These are phyloP conservation scores for Aquilaria agallochum DNA, from an alignment of 441 rosid genomes.

Conservation along the genomic window DNA sequence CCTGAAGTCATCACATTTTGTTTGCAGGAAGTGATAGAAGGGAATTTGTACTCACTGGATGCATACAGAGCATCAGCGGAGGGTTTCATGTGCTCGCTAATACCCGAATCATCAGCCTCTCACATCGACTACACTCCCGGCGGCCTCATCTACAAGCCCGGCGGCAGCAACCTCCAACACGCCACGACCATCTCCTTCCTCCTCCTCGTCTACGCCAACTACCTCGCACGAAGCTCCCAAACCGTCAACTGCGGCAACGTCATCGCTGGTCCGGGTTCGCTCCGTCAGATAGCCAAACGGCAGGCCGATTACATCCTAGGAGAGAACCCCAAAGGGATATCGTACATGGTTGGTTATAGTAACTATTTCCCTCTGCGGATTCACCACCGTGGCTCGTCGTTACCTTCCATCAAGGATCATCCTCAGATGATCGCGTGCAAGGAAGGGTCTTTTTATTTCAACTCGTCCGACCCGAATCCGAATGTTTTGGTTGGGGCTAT, in stretches of 20 bases:
- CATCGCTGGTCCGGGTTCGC: slow-evolving; percentile 42
- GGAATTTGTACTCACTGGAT: slow-evolving; percentile 46
- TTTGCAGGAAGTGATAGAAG: slow-evolving; percentile 67
- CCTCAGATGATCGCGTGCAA: slow-evolving; percentile 61
- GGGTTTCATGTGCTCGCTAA: slow-evolving; percentile 88
- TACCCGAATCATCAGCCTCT: slow-evolving; percentile 60
- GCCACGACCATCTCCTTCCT: slow-evolving; percentile 86
- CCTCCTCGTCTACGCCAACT: slow-evolving; percentile 75
- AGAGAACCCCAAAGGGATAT: slow-evolving; percentile 70
- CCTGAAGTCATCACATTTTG: neutral
- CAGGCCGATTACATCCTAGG: slow-evolving; percentile 92
- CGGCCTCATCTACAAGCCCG: slow-evolving; percentile 88
- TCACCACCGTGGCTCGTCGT: slow-evolving; percentile 88
- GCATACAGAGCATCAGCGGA: slow-evolving; percentile 90
- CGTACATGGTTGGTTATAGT: slow-evolving; percentile 94
- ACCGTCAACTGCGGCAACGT: slow-evolving; percentile 57
- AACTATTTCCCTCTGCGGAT: slow-evolving; percentile 64
- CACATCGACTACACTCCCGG: slow-evolving; percentile 80
- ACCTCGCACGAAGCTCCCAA: slow-evolving; percentile 60
- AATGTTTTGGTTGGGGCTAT: slow-evolving; percentile 73
- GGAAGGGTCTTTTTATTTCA: slow-evolving; percentile 70
- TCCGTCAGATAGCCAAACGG: slow-evolving; percentile 68
- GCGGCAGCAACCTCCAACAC: slow-evolving; percentile 93
- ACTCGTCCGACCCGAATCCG: slow-evolving; percentile 63
- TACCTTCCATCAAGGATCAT: slow-evolving; percentile 65